Evolutionary conservation across 129 eudicot genomes (phyloP).

Genomic region (Centrapalus pauciflorus): DNA sequence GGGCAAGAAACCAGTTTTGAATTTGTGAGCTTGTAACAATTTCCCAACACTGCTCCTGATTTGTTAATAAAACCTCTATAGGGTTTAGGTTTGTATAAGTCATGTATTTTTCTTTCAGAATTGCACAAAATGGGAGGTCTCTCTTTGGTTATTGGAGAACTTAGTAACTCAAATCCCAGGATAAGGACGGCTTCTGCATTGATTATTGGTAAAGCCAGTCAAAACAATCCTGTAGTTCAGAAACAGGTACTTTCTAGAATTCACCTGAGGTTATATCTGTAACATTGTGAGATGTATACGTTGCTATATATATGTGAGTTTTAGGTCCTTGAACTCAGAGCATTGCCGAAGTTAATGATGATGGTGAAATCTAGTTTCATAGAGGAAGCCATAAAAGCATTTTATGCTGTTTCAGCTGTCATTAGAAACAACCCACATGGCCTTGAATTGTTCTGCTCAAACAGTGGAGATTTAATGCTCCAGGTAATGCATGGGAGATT

Average conservation of each 20-base stretch:
- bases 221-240: slow-evolving; percentile 84
- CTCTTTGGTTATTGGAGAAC: slow-evolving; percentile 47
- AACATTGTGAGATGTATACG: neutral
- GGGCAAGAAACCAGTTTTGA: neutral
- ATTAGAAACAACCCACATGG: slow-evolving; percentile 69
- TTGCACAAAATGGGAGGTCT: slow-evolving; percentile 81
- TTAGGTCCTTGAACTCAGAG: slow-evolving; percentile 72
- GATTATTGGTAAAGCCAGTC: slow-evolving; percentile 90
- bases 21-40: neutral
- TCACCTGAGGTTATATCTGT: neutral
- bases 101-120: slow-evolving; percentile 40
- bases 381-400: slow-evolving; percentile 80
- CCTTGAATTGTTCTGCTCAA: slow-evolving; percentile 51
- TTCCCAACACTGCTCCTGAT: neutral
- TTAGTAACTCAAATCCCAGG: slow-evolving; percentile 44
- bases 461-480: slow-evolving; percentile 67
- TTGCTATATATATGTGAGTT: slow-evolving; percentile 9
- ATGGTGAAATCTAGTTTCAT: slow-evolving; percentile 53
- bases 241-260: slow-evolving; percentile 47
- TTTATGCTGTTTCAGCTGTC: slow-evolving; percentile 81
- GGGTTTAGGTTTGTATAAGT: neutral
- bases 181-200: slow-evolving; percentile 66
- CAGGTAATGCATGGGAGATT: slow-evolving; percentile 43
- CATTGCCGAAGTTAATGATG: slow-evolving; percentile 52
- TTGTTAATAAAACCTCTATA: neutral